Evolutionary conservation across 768 basidiomycete species (phyloP), one percentile per base, ranked within the genome.

Genomic region (Xerocomellus amylosporus): DNA sequence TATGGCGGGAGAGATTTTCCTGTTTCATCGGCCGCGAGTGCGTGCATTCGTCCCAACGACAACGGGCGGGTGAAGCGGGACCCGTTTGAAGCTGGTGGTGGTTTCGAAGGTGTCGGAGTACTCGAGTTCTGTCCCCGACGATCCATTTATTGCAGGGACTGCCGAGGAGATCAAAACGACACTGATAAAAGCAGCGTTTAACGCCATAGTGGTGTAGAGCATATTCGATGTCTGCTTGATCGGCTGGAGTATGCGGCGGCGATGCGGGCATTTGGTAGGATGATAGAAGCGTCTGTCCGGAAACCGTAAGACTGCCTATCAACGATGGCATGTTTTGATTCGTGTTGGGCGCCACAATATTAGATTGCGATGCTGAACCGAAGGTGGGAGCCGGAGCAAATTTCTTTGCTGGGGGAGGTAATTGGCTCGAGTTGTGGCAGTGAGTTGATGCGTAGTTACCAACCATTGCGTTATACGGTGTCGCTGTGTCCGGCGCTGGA

Each of bases 1-100:
- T 50, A 40, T 70, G 69, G 9, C 69, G 68, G 2, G 70, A 59
- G 3, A 70, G 68, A 15, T 71, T 70, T 51, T 70, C 69, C 53
- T 67, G 69, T 48, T 66, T 70, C 66, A 70, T 66, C 53, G 48
- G 41, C 53, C 53, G 47, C 13, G 56, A 17, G 48, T 64, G 64
- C 13, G 58, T 59, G 38, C 70, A 70, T 40, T 37, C 47, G 10
- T 58, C 56, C 69, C 70, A 71, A 4, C 20, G 62, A 36, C 69
- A 70, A 19, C 20, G 0, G 2, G 61, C 58, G 13, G 58, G 55
- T 14, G n/a, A 5, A 5, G 61, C 51, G 10, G 60, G 54, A 17
- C 54, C 61, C 0, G 49, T 61, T 14, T 63, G 55, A 9, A 64
- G 57, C 28, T 43, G 61, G 20, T 70, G 68, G 46, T 63, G 37